Base-by-base conservation (phyloP, 768 basidiomycete species). In the Lactarius deliciosus region DNA sequence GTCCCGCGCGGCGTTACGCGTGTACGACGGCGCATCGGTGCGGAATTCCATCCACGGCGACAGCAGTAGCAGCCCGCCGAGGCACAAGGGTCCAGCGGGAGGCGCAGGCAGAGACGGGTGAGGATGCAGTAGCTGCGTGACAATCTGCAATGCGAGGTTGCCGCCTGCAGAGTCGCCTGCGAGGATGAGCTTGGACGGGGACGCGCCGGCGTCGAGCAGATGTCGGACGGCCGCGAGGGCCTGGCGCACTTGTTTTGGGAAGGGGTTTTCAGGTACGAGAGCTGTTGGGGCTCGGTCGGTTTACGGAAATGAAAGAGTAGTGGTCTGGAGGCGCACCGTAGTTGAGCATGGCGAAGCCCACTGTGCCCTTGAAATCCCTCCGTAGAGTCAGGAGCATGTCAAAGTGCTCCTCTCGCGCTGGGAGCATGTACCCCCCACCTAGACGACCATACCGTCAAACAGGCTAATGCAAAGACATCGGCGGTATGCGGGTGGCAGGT, bases 91-190 rank as follows among this genome's bases (percentile, higher is more conserved):
- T 1, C 34, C 22, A 4, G 40, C 34, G 22, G 18, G 59, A 18
- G 59, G 38, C 9, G 9, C 10, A 16, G 64, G 28, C 15, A 69
- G 43, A 18, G 65, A 59, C 2, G 67, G 28, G 2, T 66, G 69
- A 0, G 73, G 69, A 8, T 73, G 70, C 0, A 73, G 58, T 10
- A 71, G 36, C 32, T 68, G 70, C 1, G 64, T 47, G 1, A 69
- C 55, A 16, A 72, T 60, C 59, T 73, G 73, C 9, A 73, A 11
- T 8, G 61, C 56, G 9, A 73, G 47, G 61, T 72, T 73, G 16
- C 58, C 70, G 20, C 71, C 71, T 1, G 66, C 69, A 2, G 71
- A 65, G 61, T 70, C 69, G 30, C 73, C 73, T 1, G 65, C 68
- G 32, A 73, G 50, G 50, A 61, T 63, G n/a, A 73, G 71, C n/a